A percentile compares a stretch with the other conserved stretches of the same genome.
phyloP scores from a whole-genome alignment of 371 early-diverging fungal species.

The Apophysomyces ossiformis region DNA sequence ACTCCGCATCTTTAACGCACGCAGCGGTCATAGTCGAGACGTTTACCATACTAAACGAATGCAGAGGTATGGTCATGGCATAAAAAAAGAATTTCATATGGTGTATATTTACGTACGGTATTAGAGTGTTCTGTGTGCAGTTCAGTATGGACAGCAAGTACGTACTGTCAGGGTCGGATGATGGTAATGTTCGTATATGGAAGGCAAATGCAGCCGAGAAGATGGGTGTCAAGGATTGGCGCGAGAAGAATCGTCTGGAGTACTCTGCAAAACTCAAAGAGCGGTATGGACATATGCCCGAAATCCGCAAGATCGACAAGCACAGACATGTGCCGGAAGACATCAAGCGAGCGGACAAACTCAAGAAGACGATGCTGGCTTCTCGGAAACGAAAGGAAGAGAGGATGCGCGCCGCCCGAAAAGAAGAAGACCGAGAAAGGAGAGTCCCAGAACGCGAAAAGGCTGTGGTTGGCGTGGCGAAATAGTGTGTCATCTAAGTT shows the following conservation, averaged over 20 bases:
- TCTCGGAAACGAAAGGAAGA: conserved; percentile 86
- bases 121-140: conserved; percentile 86
- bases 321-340: conserved; percentile 88
- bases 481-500: conserved; percentile 39
- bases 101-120: background rate
- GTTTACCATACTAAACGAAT: conserved; percentile 99
- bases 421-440: conserved; percentile 66
- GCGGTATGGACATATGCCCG: conserved; percentile 92
- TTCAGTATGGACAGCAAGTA: conserved; percentile 96
- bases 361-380: conserved; percentile 83
- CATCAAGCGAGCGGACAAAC: conserved; percentile 76
- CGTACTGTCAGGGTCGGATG: conserved; percentile 98
- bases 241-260: conserved; percentile 83
- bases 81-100: background rate
- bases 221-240: conserved; percentile 75
- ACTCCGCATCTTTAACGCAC: conserved; percentile 88
- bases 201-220: conserved; percentile 92
- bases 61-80: conserved; percentile 65
- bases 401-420: conserved; percentile 76
- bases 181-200: conserved; percentile 99
- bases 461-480: conserved; percentile 76
- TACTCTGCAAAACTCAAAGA: conserved; percentile 91
- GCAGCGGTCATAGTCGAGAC: conserved; percentile 88
- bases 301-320: conserved; percentile 87
- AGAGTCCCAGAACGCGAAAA: conserved; percentile 82